Conservation (phyloP, 2,329 filamentous ascomycete genomes). For the Leptographium wingfieldii region DNA sequence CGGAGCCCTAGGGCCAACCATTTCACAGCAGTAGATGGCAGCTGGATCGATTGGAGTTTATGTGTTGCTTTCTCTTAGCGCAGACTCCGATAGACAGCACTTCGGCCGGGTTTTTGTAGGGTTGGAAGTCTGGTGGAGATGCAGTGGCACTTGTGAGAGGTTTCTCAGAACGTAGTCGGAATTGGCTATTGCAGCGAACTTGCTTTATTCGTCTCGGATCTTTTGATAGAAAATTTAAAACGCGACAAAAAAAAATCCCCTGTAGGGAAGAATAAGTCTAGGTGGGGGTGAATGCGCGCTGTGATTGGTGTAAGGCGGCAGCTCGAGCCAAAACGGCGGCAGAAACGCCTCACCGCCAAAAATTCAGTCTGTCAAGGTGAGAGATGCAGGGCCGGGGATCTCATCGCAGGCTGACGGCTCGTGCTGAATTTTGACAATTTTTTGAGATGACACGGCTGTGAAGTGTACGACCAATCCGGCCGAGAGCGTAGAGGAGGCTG, state of each 20-base stretch:
- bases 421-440: neutral
- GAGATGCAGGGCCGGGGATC: neutral
- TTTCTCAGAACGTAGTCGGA: neutral
- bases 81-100: neutral
- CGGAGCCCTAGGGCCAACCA: conserved; percentile 15
- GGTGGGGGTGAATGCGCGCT: neutral
- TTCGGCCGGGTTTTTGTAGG: neutral
- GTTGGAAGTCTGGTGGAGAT: neutral
- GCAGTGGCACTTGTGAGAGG: neutral
- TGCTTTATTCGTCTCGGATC: neutral
- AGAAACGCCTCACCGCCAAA: conserved; percentile 12
- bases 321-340: conserved; percentile 5
- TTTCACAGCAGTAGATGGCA: neutral
- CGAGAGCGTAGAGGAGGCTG: no score
- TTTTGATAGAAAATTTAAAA: neutral
- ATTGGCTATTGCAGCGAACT: neutral
- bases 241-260: neutral
- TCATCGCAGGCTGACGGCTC: neutral
- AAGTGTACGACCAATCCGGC: no score
- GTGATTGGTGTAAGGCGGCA: conserved; percentile 6
- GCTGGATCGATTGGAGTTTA: neutral
- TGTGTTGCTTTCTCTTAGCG: neutral
- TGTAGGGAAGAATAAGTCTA: neutral
- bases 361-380: neutral
- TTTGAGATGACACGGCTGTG: no score